Conservation (phyloP, 768 basidiomycete species). For the Tylopilus cervinicoccineus region DNA sequence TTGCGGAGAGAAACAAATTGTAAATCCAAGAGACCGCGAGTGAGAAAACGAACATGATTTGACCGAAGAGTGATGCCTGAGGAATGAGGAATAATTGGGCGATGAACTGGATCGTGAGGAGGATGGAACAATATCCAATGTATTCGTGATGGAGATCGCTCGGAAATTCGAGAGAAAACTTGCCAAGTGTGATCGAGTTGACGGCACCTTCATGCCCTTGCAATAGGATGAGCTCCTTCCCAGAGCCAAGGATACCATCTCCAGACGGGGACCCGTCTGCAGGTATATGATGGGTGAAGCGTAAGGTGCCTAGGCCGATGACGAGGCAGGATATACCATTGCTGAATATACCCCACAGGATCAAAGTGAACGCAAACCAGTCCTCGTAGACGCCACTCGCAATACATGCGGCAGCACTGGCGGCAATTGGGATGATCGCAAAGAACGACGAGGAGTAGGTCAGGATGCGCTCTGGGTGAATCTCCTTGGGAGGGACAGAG, state of each 20-base stretch:
- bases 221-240: conserved; percentile 3
- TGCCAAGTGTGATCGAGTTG: conserved; percentile 24
- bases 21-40: conserved; percentile 27
- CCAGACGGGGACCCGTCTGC: conserved; percentile 17
- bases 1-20: conserved; percentile 23
- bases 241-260: conserved; percentile 21
- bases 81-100: conserved; percentile 28
- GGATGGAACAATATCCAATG: conserved; percentile 15
- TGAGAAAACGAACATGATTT: conserved; percentile 26
- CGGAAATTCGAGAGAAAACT: conserved; percentile 8
- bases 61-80: conserved; percentile 26
- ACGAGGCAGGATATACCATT: conserved; percentile 25
- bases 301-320: conserved; percentile 19
- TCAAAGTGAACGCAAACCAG: conserved; percentile 25
- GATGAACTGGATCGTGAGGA: conserved; percentile 24
- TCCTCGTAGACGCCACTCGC: conserved; percentile 16
- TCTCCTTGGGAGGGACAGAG: neutral
- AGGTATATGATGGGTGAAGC: conserved; percentile 14
- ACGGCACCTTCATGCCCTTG: conserved; percentile 15
- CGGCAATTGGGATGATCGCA: conserved; percentile 14
- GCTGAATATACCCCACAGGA: conserved; percentile 26
- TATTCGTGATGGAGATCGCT: neutral
- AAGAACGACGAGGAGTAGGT: conserved; percentile 3
- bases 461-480: neutral
- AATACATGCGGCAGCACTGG: conserved; percentile 16